A percentile compares a stretch with the other conserved stretches of the same genome.
phyloP scores from a whole-genome alignment of 495 filamentous ascomycete genomes.

The Lasiosphaeria hispida region DNA sequence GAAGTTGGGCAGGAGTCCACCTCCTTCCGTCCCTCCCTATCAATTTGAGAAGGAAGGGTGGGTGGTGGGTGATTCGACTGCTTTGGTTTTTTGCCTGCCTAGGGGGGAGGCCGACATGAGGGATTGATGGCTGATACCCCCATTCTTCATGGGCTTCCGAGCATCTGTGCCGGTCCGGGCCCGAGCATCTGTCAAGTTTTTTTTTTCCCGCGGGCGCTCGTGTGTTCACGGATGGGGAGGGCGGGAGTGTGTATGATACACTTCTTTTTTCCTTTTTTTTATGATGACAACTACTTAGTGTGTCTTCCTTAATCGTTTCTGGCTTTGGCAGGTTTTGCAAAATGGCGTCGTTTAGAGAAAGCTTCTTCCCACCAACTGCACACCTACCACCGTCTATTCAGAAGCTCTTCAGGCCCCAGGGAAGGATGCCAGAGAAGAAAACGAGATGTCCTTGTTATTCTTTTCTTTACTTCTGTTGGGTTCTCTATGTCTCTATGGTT shows the following conservation, averaged over 20 bases:
- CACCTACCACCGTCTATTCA: background rate
- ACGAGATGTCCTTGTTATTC: background rate
- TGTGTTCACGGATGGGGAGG: slow-evolving; percentile 1
- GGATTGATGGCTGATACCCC: slow-evolving; percentile 9
- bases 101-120: slow-evolving; percentile 4
- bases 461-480: background rate
- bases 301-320: slow-evolving; percentile 13
- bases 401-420: background rate
- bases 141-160: background rate
- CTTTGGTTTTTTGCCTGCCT: background rate
- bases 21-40: background rate
- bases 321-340: slow-evolving; percentile 3
- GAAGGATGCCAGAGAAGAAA: background rate
- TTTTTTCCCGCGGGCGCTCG: background rate
- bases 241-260: slow-evolving; percentile 13
- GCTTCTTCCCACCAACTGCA: background rate
- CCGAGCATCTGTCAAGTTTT: background rate
- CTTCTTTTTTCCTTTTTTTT: slow-evolving; percentile 7
- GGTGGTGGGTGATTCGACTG: background rate
- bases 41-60: background rate
- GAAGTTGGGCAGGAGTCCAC: background rate
- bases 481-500: background rate
- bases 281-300: slow-evolving; percentile 3
- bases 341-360: slow-evolving; percentile 5
- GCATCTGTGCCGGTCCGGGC: background rate